These are phyloP conservation scores for Wallacemonas collosoma DNA, from an alignment of 208 protist species.

Conservation along the genomic window DNA sequence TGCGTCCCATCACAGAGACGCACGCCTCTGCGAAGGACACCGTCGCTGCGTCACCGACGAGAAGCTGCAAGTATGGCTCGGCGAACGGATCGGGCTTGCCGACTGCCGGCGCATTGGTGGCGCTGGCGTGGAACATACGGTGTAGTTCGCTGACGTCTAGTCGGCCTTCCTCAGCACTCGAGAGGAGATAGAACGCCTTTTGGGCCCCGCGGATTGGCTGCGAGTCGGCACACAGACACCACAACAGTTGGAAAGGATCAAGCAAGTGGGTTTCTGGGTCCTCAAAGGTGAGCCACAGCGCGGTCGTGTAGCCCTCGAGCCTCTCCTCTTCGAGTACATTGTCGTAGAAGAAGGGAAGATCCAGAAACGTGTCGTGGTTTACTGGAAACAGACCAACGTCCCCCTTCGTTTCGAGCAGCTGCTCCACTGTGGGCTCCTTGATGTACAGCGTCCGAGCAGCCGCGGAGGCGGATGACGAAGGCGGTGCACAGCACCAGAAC, in stretches of 20 bases:
- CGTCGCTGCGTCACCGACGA: constrained; percentile 38
- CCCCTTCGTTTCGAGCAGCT: constrained; percentile 49
- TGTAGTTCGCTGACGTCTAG: constrained; percentile 38
- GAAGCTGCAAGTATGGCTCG: constrained; percentile 47
- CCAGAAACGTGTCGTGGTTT: constrained; percentile 51
- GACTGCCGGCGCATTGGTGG: constrained; percentile 55
- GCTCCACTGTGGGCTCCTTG: constrained; percentile 49
- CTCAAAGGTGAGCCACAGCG: constrained; percentile 80
- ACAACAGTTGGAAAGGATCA: constrained; percentile 55
- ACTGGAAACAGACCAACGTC: constrained; percentile 45
- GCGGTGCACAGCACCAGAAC: constrained; percentile 67
- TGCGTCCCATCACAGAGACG: constrained; percentile 61
- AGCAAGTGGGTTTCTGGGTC: constrained; percentile 33
- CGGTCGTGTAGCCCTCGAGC: constrained; percentile 55
- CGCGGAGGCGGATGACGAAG: neutral
- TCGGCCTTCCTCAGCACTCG: constrained; percentile 25
- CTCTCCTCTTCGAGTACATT: constrained; percentile 42
- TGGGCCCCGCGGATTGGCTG: constrained; percentile 84
- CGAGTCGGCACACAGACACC: constrained; percentile 74
- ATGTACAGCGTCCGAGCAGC: constrained; percentile 21
- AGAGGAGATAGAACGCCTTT: constrained; percentile 79
- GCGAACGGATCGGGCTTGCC: constrained; percentile 63
- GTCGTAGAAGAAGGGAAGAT: constrained; percentile 71
- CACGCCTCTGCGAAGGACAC: constrained; percentile 72
- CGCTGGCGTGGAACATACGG: constrained; percentile 61